phyloP scores from a whole-genome alignment of 441 rosid species.

The Populus hybrid region DNA sequence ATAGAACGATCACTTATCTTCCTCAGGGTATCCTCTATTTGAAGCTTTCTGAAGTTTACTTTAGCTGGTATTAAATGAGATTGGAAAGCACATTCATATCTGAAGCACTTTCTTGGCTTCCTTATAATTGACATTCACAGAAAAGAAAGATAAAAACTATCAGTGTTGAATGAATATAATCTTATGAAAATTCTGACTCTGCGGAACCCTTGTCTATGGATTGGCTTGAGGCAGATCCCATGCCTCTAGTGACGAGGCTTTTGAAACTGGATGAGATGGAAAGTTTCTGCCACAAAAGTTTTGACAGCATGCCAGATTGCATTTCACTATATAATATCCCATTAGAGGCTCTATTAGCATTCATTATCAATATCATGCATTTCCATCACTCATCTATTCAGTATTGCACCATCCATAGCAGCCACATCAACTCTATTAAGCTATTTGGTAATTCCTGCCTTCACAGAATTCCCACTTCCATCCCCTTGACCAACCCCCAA shows the following conservation, averaged over 20 bases:
- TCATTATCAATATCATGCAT: background rate
- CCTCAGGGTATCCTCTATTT: background rate
- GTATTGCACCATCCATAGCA: background rate
- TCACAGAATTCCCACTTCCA: background rate
- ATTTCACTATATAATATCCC: background rate
- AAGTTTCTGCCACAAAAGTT: background rate
- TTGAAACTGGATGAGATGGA: background rate
- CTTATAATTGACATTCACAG: background rate
- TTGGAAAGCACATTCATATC: background rate
- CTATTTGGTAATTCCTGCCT: slow-evolving; percentile 38
- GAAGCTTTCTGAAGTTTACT: background rate
- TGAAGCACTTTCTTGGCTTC: background rate
- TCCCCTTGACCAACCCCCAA: background rate
- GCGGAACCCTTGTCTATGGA: background rate
- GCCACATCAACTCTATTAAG: background rate
- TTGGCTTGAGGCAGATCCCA: background rate
- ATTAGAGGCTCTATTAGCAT: background rate
- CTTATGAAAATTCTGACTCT: background rate
- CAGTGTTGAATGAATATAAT: background rate
- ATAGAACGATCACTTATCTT: background rate
- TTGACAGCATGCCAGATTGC: background rate
- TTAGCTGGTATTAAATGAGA: background rate
- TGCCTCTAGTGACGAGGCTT: background rate
- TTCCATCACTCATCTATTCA: background rate
- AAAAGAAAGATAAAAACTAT: background rate